These are phyloP conservation scores for Monosporascus sp. DNA, from an alignment of 2,329 filamentous ascomycete genomes.

Conservation along the genomic window DNA sequence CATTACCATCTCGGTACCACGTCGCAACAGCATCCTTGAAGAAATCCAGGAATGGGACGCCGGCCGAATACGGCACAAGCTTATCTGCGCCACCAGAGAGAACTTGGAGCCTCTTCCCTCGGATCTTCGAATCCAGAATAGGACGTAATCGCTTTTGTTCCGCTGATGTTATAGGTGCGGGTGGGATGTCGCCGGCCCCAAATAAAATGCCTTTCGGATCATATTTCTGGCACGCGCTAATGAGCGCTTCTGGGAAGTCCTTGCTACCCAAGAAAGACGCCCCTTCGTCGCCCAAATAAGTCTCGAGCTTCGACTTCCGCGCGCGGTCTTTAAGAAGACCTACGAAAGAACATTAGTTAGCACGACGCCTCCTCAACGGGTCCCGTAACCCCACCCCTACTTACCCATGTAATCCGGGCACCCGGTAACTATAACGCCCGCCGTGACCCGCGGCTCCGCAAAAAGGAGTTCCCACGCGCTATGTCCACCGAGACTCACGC, in stretches of 20 bases:
- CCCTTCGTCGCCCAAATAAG: constrained; percentile 55
- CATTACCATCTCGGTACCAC: constrained; percentile 50
- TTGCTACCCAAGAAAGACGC: constrained; percentile 66
- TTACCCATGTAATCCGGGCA: constrained; percentile 79
- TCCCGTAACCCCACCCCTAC: constrained; percentile 4
- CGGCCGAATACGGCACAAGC: constrained; percentile 63
- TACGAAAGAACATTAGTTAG: constrained; percentile 16
- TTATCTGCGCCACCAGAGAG: constrained; percentile 64
- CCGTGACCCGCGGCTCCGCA: constrained; percentile 70
- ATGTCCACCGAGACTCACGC: constrained; percentile 83
- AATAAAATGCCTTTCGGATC: constrained; percentile 77
- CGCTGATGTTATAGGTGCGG: constrained; percentile 20
- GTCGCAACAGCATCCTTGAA: constrained; percentile 49
- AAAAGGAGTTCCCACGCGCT: constrained; percentile 80
- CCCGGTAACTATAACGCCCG: constrained; percentile 75
- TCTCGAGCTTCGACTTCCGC: constrained; percentile 57
- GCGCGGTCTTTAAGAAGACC: constrained; percentile 75
- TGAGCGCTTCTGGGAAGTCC: constrained; percentile 69
- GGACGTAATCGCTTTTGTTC: constrained; percentile 39
- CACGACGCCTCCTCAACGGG: background rate
- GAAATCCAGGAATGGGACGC: constrained; percentile 55
- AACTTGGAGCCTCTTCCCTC: constrained; percentile 59
- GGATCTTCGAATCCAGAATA: constrained; percentile 44
- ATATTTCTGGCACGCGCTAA: constrained; percentile 55
- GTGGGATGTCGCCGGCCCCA: constrained; percentile 36